Evolutionary conservation across 2,329 filamentous ascomycete species (phyloP), one percentile per base, ranked within the genome.

Genomic region (Xylariales sp.): DNA sequence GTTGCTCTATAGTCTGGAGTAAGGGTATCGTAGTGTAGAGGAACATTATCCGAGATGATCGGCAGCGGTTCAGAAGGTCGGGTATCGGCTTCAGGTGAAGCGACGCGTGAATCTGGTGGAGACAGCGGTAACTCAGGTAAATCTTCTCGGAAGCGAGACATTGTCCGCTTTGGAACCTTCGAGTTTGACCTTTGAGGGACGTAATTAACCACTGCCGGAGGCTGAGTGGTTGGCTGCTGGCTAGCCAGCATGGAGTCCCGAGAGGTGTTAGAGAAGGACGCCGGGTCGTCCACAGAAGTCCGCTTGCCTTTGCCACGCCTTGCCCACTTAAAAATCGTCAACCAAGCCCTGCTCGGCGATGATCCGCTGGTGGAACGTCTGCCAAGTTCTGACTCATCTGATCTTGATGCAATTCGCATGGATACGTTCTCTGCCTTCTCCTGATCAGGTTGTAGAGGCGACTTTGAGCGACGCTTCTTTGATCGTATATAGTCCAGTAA

Each of bases 101-200:
- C 84, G 18, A 90, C 67, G 18, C 85, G 76, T 1, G 89, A 94
- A 45, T 88, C 84, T 7, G 89, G 87, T 8, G 88, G 88, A n/a
- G 89, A 93, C 11, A 90, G 62, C 2, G 88, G 85, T 36, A 88
- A 74, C 55, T 96, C 91, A 4, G 89, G 90, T 11, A 96, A 72
- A 54, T 96, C 89, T 65, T 97, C 91, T 33, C 86, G 78, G 66
- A 97, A 97, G 40, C 88, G 90, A 25, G 90, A 96, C 61, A 87
- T 83, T 4, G 88, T 93, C 40, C 90, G 80, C 52, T 85, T 84
- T 5, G 88, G 84, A 5, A 82, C 57, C 6, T 62, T 64, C 11
- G 65, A 57, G 46, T 63, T 67, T 6, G 61, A 39, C 34, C 55
- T 59, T 13, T 59, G 60, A 18, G 54, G 46, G 16, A 52, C 37